These are phyloP conservation scores for Sinapis alba DNA, from an alignment of 441 rosid genomes.

Conservation along the genomic window DNA sequence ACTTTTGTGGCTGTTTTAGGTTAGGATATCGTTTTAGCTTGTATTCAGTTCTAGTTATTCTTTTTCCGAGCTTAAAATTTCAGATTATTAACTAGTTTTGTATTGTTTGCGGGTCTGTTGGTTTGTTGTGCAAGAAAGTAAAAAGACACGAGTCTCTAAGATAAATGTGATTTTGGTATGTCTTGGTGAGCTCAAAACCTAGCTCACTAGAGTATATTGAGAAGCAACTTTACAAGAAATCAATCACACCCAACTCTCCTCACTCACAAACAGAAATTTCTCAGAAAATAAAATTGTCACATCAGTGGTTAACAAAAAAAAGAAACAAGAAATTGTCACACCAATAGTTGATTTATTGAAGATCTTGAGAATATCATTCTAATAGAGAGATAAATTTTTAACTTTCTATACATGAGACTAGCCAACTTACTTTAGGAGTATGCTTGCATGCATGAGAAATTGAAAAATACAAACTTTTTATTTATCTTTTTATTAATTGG, in stretches of 20 bases:
- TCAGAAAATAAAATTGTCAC: background rate
- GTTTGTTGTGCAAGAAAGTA: background rate
- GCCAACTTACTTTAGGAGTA: background rate
- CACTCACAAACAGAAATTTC: background rate
- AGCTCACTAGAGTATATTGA: background rate
- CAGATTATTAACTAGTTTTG: background rate
- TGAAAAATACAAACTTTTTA: background rate
- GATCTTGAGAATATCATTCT: background rate
- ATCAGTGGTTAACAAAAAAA: too few species aligned
- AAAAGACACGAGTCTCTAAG: background rate
- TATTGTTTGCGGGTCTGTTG: background rate
- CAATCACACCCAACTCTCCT: background rate
- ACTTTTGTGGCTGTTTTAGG: background rate
- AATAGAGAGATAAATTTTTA: background rate
- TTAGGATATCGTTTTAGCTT: background rate
- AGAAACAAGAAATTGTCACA: background rate
- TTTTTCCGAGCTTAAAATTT: background rate
- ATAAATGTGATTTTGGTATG: background rate
- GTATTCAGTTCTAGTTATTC: background rate
- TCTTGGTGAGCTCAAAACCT: background rate
- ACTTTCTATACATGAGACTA: background rate
- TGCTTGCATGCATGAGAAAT: constrained; percentile 15
- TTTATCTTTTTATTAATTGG: constrained; percentile 13
- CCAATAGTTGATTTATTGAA: background rate
- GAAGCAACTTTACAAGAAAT: background rate